Conservation (phyloP, 1,284 basidiomycete genomes). For the Cutaneotrichosporon daszewskae region DNA sequence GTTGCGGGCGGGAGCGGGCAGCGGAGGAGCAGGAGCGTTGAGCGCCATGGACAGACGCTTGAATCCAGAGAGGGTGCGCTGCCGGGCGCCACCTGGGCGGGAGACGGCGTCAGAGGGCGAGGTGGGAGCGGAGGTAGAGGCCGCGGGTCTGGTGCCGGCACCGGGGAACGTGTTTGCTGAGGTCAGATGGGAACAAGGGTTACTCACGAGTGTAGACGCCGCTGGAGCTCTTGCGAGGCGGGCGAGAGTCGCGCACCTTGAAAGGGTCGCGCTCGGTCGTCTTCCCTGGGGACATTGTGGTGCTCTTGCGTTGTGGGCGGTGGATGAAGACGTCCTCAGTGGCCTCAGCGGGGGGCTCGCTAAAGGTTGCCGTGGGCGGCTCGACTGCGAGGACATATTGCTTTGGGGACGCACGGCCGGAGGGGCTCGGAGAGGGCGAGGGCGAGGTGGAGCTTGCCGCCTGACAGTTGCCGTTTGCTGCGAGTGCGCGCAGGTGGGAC, state of each 20-base stretch:
- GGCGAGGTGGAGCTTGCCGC: neutral
- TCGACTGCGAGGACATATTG: slow-evolving; percentile 13
- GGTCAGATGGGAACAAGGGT: no score
- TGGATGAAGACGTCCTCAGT: neutral
- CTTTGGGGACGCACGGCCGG: slow-evolving; percentile 7
- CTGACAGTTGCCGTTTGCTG: neutral
- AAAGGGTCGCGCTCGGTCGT: slow-evolving; percentile 12
- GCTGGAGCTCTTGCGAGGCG: slow-evolving; percentile 9
- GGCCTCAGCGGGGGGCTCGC: neutral
- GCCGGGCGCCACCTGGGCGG: neutral
- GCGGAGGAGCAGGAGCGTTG: neutral
- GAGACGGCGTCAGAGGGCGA: no score
- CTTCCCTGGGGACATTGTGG: no score
- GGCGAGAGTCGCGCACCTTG: slow-evolving; percentile 15
- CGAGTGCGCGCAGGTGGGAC: slow-evolving; percentile 9
- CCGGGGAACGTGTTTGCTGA: slow-evolving; percentile 14
- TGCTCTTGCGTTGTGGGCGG: neutral
- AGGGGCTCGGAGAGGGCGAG: neutral
- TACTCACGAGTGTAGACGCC: slow-evolving; percentile 21
- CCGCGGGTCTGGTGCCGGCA: neutral
- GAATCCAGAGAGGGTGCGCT: slow-evolving; percentile 6
- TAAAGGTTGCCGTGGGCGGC: slow-evolving; percentile 2
- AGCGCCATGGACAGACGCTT: slow-evolving; percentile 7
- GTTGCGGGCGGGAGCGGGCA: no score
- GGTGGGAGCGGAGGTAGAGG: neutral